A percentile compares a stretch with the other conserved stretches of the same genome.
Evolutionary conservation across 192 early-diverging fungal species (phyloP).

Genomic region (Gryganskiella cystojenkinii): DNA sequence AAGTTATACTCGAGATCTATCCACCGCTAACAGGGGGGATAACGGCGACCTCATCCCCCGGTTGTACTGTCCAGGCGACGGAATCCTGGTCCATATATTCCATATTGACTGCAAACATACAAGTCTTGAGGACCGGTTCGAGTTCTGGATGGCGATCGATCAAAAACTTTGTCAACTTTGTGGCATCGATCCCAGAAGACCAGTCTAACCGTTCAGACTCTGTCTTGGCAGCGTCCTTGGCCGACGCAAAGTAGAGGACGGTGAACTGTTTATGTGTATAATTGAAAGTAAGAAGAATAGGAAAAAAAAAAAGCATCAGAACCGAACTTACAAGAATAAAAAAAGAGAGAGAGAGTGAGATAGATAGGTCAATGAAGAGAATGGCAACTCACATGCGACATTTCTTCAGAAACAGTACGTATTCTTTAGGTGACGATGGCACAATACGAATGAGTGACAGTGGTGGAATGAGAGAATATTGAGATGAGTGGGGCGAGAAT

Average conservation of each 20-base stretch:
- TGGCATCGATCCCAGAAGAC: slow-evolving; percentile 20
- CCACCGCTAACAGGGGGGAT: slow-evolving; percentile 78
- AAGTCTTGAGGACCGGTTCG: slow-evolving; percentile 49
- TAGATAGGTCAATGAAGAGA: too few relatives aligned
- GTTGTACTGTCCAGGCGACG: slow-evolving; percentile 54
- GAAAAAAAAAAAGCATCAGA: too few relatives aligned
- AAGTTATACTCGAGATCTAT: too few relatives aligned
- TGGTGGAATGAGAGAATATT: too few relatives aligned
- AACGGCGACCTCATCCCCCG: slow-evolving; percentile 69
- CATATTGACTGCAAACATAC: slow-evolving; percentile 71
- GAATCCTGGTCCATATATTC: slow-evolving; percentile 68
- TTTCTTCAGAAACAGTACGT: too few relatives aligned
- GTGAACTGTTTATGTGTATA: slow-evolving; percentile 64
- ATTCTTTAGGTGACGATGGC: too few relatives aligned
- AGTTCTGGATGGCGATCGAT: slow-evolving; percentile 53
- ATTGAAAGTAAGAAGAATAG: too few relatives aligned
- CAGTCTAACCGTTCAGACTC: slow-evolving; percentile 58
- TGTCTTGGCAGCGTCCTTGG: slow-evolving; percentile 58
- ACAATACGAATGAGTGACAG: too few relatives aligned
- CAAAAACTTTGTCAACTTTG: slow-evolving; percentile 15
- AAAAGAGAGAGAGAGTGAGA: too few relatives aligned
- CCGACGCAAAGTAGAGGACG: slow-evolving; percentile 71
- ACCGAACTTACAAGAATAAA: too few relatives aligned
- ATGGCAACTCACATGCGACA: too few relatives aligned
- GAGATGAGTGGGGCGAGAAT: too few relatives aligned